These are phyloP conservation scores for Echria macrotheca DNA, from an alignment of 495 filamentous ascomycete species.

Conservation along the genomic window DNA sequence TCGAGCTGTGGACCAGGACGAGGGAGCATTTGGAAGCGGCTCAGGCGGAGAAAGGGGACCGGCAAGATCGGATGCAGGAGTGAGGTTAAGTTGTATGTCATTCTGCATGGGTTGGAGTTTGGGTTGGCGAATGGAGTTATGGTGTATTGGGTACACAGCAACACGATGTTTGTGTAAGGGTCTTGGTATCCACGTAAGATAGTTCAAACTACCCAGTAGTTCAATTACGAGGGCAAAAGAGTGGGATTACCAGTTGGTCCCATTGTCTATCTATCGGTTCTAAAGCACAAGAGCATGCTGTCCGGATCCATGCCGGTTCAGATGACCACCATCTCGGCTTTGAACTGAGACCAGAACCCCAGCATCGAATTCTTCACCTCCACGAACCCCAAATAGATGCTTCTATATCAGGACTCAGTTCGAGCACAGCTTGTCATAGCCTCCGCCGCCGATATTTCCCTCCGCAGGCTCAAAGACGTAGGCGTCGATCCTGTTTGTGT, in stretches of 20 bases:
- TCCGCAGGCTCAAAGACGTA: constrained; percentile 16
- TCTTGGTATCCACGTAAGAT: too few species aligned
- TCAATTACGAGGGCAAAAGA: too few species aligned
- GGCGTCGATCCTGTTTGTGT: constrained; percentile 15
- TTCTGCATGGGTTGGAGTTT: constrained; percentile 3
- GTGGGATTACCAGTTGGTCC: too few species aligned
- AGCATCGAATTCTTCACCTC: too few species aligned
- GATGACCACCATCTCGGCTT: too few species aligned
- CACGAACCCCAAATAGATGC: too few species aligned
- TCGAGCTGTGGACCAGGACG: constrained; percentile 67
- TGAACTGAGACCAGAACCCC: neutral
- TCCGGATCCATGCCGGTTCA: too few species aligned
- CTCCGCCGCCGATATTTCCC: constrained; percentile 19
- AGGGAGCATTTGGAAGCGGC: constrained; percentile 25
- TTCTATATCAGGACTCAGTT: too few species aligned
- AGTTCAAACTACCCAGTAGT: neutral
- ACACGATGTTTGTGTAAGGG: too few species aligned
- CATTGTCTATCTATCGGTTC: too few species aligned
- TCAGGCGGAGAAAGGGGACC: neutral
- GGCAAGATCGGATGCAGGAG: constrained; percentile 23
- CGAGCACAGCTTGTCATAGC: constrained; percentile 24
- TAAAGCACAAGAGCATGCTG: too few species aligned
- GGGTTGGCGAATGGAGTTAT: neutral
- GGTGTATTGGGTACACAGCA: too few species aligned
- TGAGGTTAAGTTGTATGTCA: neutral